Conservation (phyloP, 1,284 basidiomycete genomes). For the Singerocomus rubriflavus region DNA sequence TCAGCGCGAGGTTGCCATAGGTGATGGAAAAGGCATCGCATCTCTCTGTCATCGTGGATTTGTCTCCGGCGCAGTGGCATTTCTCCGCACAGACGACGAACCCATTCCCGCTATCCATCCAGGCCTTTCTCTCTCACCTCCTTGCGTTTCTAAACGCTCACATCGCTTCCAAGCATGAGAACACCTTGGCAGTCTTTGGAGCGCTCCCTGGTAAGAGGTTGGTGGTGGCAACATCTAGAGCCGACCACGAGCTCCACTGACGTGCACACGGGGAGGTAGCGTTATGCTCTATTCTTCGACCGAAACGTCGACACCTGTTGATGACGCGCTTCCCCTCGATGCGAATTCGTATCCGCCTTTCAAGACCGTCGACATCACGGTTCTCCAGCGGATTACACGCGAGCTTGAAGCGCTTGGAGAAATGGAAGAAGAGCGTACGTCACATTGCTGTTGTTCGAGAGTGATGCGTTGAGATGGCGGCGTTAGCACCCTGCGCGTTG, state of each 20-base stretch:
- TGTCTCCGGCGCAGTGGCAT: slow-evolving; percentile 82
- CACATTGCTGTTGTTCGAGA: slow-evolving; percentile 1
- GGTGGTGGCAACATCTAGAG: slow-evolving; percentile 20
- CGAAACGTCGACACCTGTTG: slow-evolving; percentile 39
- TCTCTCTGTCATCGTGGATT: slow-evolving; percentile 78
- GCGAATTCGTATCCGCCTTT: slow-evolving; percentile 85
- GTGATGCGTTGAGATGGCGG: slow-evolving; percentile 5
- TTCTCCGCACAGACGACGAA: slow-evolving; percentile 51
- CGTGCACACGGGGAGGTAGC: slow-evolving; percentile 36
- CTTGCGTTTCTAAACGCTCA: slow-evolving; percentile 93
- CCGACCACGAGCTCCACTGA: slow-evolving; percentile 1
- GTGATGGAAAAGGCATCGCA: slow-evolving; percentile 62
- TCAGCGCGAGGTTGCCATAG: background rate
- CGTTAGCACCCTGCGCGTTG: slow-evolving; percentile 63
- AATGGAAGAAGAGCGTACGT: slow-evolving; percentile 49
- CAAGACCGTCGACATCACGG: slow-evolving; percentile 63
- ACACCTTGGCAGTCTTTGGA: slow-evolving; percentile 88
- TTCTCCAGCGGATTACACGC: slow-evolving; percentile 60
- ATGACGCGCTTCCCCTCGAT: slow-evolving; percentile 47
- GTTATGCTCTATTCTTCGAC: slow-evolving; percentile 72
- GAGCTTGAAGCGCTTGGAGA: slow-evolving; percentile 56
- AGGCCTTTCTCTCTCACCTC: slow-evolving; percentile 73
- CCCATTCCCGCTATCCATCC: slow-evolving; percentile 54
- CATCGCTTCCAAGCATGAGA: slow-evolving; percentile 87
- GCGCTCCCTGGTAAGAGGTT: slow-evolving; percentile 81